Evolutionary conservation across 2,329 filamentous ascomycete species (phyloP).

Genomic region (Colletotrichum aenigma): DNA sequence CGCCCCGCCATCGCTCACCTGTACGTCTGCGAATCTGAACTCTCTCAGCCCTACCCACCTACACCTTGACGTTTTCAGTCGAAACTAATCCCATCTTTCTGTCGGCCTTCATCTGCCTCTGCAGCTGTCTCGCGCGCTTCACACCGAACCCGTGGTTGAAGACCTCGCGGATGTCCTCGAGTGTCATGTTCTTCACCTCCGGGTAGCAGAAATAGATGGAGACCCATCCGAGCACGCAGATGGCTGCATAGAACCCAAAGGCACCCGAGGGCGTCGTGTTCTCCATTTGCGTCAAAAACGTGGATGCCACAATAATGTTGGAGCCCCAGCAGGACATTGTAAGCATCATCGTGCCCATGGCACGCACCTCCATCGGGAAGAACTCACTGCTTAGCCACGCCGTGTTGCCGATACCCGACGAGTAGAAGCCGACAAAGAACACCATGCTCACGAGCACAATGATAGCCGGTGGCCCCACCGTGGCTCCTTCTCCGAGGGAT

Average conservation of each 20-base stretch:
- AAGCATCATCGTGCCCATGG: constrained; percentile 51
- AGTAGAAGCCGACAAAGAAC: constrained; percentile 46
- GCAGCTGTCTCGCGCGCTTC: constrained; percentile 40
- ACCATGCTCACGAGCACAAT: constrained; percentile 47
- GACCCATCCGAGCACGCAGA: constrained; percentile 50
- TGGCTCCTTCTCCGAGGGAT: constrained; percentile 36
- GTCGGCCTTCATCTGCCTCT: constrained; percentile 32
- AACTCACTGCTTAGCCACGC: constrained; percentile 52
- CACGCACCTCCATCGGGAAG: constrained; percentile 51
- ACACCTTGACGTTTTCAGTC: not conserved
- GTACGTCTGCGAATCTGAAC: not conserved
- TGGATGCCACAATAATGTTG: constrained; percentile 54
- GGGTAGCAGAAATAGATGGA: constrained; percentile 56
- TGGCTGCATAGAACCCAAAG: constrained; percentile 56
- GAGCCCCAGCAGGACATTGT: constrained; percentile 50
- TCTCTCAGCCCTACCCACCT: not conserved
- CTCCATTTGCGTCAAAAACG: constrained; percentile 55
- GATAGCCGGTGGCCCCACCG: constrained; percentile 32
- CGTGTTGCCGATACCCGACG: constrained; percentile 48
- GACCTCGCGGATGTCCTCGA: constrained; percentile 57
- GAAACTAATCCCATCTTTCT: not conserved
- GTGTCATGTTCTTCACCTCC: constrained; percentile 57
- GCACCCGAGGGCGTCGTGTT: constrained; percentile 52
- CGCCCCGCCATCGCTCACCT: not conserved
- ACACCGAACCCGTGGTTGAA: constrained; percentile 54